These are phyloP conservation scores for Aspergillus pseudoterreus DNA, from an alignment of 2,329 filamentous ascomycete genomes.

Conservation along the genomic window DNA sequence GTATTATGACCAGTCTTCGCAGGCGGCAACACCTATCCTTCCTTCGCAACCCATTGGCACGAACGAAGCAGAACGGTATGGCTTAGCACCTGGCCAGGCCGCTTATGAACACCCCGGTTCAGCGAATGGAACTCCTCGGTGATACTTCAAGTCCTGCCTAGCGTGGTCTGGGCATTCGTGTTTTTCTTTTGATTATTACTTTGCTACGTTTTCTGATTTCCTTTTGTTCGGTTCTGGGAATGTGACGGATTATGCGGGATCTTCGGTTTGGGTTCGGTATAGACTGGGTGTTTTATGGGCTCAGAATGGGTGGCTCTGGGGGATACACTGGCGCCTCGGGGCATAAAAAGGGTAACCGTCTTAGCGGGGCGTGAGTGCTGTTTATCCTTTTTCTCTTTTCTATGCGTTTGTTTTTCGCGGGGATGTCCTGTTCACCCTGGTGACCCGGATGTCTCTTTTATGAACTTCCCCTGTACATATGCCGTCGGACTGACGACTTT, in stretches of 20 bases:
- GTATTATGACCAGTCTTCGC: slow-evolving; percentile 33
- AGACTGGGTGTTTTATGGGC: slow-evolving; percentile 27
- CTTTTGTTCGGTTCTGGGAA: slow-evolving; percentile 15
- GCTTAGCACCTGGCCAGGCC: slow-evolving; percentile 21
- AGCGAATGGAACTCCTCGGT: slow-evolving; percentile 31
- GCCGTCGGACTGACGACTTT: background rate
- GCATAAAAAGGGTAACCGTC: slow-evolving; percentile 23
- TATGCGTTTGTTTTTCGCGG: slow-evolving; percentile 7
- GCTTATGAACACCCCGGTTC: slow-evolving; percentile 30
- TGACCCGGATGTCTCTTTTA: background rate
- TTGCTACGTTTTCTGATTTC: slow-evolving; percentile 9
- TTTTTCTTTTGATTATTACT: slow-evolving; percentile 10
- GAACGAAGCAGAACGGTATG: slow-evolving; percentile 31
- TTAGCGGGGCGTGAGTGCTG: slow-evolving; percentile 20
- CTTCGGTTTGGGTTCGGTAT: slow-evolving; percentile 23
- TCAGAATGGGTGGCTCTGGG: slow-evolving; percentile 20
- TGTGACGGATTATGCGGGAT: slow-evolving; percentile 7
- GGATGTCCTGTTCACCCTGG: background rate
- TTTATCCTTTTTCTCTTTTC: slow-evolving; percentile 15
- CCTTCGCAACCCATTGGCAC: slow-evolving; percentile 31
- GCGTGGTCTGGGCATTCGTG: slow-evolving; percentile 2
- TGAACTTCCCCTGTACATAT: slow-evolving; percentile 30
- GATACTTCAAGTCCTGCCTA: slow-evolving; percentile 7
- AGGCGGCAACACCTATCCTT: slow-evolving; percentile 30
- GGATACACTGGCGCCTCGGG: slow-evolving; percentile 26